Conservation (phyloP, 176 grass and related monocot genomes). For the Bolboschoenus planiculmis region DNA sequence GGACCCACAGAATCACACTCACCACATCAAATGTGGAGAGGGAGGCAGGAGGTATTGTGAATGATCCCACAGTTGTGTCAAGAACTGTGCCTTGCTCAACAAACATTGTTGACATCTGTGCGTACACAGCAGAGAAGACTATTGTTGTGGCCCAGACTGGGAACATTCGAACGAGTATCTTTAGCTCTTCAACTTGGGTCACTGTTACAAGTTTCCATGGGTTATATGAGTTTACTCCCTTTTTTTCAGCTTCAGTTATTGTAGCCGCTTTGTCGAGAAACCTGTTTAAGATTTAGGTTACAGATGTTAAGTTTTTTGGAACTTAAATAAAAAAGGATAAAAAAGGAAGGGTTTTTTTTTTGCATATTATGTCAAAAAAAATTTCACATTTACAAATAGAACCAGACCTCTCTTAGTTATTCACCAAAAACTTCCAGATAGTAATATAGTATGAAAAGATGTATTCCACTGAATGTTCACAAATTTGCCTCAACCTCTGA, state of each 20-base stretch:
- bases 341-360: not conserved
- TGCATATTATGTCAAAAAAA: not conserved
- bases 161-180: constrained; percentile 79
- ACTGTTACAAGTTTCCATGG: constrained; percentile 73
- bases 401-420: not conserved
- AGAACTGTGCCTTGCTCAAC: constrained; percentile 91
- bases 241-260: constrained; percentile 54
- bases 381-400: not conserved
- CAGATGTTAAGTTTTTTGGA: constrained; percentile 20
- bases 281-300: constrained; percentile 34
- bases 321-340: not conserved
- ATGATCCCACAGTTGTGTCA: constrained; percentile 58
- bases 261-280: constrained; percentile 84
- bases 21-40: constrained; percentile 78
- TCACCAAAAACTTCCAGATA: not conserved
- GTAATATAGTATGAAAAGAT: not conserved
- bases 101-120: constrained; percentile 86
- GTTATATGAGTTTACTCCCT: constrained; percentile 33
- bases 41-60: constrained; percentile 77
- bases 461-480: not conserved
- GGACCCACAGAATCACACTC: constrained; percentile 72
- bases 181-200: constrained; percentile 85
- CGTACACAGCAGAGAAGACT: constrained; percentile 72
- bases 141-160: constrained; percentile 81
- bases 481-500: not conserved